These are phyloP conservation scores for Penicillium psychrofluorescens DNA, from an alignment of 495 filamentous ascomycete species.

Conservation along the genomic window DNA sequence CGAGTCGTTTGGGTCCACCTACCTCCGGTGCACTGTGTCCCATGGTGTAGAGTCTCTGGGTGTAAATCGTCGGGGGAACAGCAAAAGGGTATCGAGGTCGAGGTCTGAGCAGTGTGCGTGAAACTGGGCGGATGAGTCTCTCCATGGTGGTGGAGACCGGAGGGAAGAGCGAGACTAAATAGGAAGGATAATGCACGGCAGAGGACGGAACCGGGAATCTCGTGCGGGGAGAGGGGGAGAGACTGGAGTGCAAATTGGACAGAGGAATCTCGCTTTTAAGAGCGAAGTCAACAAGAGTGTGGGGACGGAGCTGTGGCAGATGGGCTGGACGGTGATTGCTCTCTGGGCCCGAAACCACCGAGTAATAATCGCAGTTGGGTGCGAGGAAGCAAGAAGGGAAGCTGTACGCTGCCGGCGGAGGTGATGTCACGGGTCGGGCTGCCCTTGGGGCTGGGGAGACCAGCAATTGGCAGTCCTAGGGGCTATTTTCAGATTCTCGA, in stretches of 20 bases:
- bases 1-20: constrained; percentile 1
- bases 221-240: background rate
- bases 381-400: constrained; percentile 17
- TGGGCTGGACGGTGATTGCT: constrained; percentile 18
- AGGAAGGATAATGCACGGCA: background rate
- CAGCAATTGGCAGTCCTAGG: no score
- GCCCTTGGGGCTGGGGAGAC: no score
- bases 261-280: no score
- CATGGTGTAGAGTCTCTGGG: constrained; percentile 36
- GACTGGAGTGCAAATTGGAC: no score
- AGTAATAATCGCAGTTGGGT: constrained; percentile 9
- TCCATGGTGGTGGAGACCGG: constrained; percentile 24
- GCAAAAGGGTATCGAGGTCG: constrained; percentile 32
- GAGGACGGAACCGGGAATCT: no score
- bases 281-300: background rate
- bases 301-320: constrained; percentile 2
- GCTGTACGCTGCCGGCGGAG: constrained; percentile 11
- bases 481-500: no score
- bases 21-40: constrained; percentile 36
- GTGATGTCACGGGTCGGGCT: constrained; percentile 15
- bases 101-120: constrained; percentile 31
- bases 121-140: constrained; percentile 29
- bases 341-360: constrained; percentile 21
- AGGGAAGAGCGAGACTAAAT: background rate
- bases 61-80: constrained; percentile 24